Percentiles rank a stretch among this genome's conserved stretches.
phyloP scores from a whole-genome alignment of 345 rosid genomes.

The Pugionium cornutum region DNA sequence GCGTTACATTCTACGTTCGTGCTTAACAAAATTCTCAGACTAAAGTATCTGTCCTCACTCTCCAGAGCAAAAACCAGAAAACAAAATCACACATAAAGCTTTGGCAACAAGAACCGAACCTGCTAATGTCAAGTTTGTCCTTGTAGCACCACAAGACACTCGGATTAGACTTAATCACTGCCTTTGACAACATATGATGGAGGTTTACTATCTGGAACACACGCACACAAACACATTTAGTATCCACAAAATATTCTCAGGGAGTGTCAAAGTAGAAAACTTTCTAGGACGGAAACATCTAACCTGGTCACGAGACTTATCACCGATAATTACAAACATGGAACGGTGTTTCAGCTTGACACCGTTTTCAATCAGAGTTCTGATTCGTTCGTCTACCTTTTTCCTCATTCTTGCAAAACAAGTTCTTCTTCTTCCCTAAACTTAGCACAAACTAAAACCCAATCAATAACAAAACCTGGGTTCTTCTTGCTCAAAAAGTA shows the following conservation, averaged over 20 bases:
- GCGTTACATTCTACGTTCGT: too few relatives aligned
- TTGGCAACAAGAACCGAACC: constrained; percentile 43
- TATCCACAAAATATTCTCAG: too few relatives aligned
- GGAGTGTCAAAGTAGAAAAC: constrained; percentile 29
- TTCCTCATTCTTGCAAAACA: constrained; percentile 82
- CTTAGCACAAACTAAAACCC: too few relatives aligned
- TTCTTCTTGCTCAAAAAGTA: too few relatives aligned
- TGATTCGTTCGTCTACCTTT: constrained; percentile 91
- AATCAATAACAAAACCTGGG: too few relatives aligned
- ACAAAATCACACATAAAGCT: neutral
- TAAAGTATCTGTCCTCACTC: too few relatives aligned
- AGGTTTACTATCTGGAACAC: constrained; percentile 80
- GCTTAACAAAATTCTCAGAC: too few relatives aligned
- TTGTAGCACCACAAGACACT: constrained; percentile 91
- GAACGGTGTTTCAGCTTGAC: constrained; percentile 88
- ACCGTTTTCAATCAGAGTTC: constrained; percentile 91
- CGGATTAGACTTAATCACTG: constrained; percentile 69
- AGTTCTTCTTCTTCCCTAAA: too few relatives aligned
- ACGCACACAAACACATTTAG: too few relatives aligned
- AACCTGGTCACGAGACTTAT: constrained; percentile 78
- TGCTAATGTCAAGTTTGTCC: constrained; percentile 94
- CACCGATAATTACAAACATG: constrained; percentile 83
- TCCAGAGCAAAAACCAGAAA: neutral
- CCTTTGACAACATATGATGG: constrained; percentile 78
- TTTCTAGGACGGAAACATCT: neutral